phyloP scores from a whole-genome alignment of 140 eudicot genomes.

The Erigeron philadelphicus region DNA sequence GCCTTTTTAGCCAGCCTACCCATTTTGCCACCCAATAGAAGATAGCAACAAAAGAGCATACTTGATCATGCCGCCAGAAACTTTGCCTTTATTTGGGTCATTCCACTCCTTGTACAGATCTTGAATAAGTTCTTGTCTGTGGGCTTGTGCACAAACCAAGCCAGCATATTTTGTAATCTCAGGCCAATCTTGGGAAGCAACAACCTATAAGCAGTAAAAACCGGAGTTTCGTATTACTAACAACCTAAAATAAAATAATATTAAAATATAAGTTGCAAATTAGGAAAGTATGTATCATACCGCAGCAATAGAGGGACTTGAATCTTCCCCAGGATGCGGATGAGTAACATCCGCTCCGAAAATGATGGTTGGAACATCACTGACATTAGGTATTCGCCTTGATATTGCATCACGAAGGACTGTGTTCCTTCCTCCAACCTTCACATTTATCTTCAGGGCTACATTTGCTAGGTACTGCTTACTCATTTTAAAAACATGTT shows the following conservation, averaged over 20 bases:
- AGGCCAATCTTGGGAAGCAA: conserved; percentile 99
- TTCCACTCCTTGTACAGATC: conserved; percentile 90
- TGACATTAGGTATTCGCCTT: conserved; percentile 68
- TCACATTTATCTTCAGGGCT: conserved; percentile 73
- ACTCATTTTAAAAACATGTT: conserved; percentile 71
- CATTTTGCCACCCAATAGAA: background rate
- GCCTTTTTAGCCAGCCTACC: background rate
- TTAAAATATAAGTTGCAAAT: background rate
- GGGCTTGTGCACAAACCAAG: conserved; percentile 93
- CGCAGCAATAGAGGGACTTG: conserved; percentile 86
- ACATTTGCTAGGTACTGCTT: conserved; percentile 83
- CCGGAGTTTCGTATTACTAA: background rate
- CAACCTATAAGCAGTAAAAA: conserved; percentile 50
- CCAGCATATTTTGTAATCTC: conserved; percentile 95
- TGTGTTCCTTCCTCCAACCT: conserved; percentile 85
- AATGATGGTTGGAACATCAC: conserved; percentile 61
- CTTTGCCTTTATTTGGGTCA: conserved; percentile 67
- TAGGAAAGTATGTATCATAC: conserved; percentile 26
- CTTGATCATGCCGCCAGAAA: conserved; percentile 97
- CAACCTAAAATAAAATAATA: no score
- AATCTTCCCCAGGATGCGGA: conserved; percentile 92
- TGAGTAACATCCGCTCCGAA: conserved; percentile 86
- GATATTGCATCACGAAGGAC: conserved; percentile 78
- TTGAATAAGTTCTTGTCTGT: conserved; percentile 86
- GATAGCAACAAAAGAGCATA: conserved; percentile 20